Evolutionary conservation across 495 filamentous ascomycete genomes (phyloP).

Genomic region (Neurospora intermedia): DNA sequence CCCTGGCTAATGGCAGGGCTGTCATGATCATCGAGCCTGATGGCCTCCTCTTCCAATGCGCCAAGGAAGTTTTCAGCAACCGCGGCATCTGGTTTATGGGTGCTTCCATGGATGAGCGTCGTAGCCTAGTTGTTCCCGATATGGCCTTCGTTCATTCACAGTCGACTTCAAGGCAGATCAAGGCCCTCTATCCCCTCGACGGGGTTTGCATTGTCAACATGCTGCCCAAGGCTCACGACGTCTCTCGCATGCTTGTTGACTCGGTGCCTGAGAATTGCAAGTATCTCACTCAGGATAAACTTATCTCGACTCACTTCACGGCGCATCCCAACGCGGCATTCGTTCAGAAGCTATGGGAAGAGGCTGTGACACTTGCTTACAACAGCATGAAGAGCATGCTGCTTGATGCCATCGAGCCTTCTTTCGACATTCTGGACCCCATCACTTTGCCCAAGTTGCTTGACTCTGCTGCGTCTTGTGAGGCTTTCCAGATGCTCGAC

Average conservation of each 20-base stretch:
- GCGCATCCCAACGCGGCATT: not conserved
- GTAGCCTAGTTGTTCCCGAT: not conserved
- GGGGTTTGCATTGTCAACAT: constrained; percentile 24
- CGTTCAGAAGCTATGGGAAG: constrained; percentile 9
- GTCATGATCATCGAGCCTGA: constrained; percentile 28
- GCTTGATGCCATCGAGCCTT: not conserved
- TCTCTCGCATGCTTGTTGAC: constrained; percentile 16
- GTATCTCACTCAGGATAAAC: constrained; percentile 7
- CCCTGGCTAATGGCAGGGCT: not conserved
- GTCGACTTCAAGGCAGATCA: constrained; percentile 15
- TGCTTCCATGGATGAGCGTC: constrained; percentile 5
- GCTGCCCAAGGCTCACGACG: constrained; percentile 6
- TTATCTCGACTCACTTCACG: not conserved
- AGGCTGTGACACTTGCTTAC: constrained; percentile 14
- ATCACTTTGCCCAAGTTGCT: constrained; percentile 18
- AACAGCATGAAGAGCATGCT: not conserved
- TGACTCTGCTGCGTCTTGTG: not conserved
- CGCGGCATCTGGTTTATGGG: constrained; percentile 9
- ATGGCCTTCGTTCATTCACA: constrained; percentile 16
- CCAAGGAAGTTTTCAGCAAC: constrained; percentile 13
- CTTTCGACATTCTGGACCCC: not conserved
- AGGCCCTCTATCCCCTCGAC: constrained; percentile 11
- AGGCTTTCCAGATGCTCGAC: constrained; percentile 24
- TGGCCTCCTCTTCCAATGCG: constrained; percentile 15
- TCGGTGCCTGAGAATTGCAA: constrained; percentile 13